These are phyloP conservation scores for Talaromyces proteolyticus DNA, from an alignment of 495 filamentous ascomycete genomes.

Conservation along the genomic window DNA sequence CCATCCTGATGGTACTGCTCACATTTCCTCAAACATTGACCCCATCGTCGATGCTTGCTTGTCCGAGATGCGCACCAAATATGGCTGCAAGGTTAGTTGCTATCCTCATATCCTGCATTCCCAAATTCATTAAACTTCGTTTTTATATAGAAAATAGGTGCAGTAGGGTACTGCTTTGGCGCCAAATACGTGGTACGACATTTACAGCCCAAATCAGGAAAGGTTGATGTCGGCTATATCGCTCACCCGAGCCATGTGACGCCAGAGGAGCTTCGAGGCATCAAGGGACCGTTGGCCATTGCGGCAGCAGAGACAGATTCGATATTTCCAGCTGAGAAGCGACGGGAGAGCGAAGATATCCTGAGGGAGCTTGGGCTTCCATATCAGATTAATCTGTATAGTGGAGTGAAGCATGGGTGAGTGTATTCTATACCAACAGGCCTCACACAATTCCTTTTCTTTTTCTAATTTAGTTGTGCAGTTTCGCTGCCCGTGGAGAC, in stretches of 20 bases:
- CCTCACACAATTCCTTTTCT: too few relatives aligned
- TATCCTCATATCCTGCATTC: too few relatives aligned
- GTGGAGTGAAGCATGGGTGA: constrained; percentile 71
- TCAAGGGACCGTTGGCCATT: constrained; percentile 67
- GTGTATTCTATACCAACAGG: too few relatives aligned
- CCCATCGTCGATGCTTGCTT: constrained; percentile 40
- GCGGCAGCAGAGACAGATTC: constrained; percentile 67
- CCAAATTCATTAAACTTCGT: too few relatives aligned
- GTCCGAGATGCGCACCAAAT: background rate
- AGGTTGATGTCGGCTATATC: constrained; percentile 58
- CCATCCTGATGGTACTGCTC: background rate
- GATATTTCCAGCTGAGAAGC: constrained; percentile 72
- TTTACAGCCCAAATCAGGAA: constrained; percentile 29
- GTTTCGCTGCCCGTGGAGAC: constrained; percentile 70
- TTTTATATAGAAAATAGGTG: constrained; percentile 40
- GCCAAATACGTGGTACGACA: constrained; percentile 39
- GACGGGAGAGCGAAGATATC: constrained; percentile 54
- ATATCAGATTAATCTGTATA: constrained; percentile 79
- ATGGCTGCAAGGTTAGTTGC: background rate
- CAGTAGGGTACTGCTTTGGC: constrained; percentile 44
- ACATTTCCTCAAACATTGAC: background rate
- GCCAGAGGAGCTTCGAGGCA: constrained; percentile 65
- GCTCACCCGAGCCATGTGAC: constrained; percentile 76
- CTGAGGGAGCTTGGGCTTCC: constrained; percentile 55
- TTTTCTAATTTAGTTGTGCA: too few relatives aligned